phyloP scores from a whole-genome alignment of 2,329 filamentous ascomycete genomes.

The Keithomyces neogunnii region DNA sequence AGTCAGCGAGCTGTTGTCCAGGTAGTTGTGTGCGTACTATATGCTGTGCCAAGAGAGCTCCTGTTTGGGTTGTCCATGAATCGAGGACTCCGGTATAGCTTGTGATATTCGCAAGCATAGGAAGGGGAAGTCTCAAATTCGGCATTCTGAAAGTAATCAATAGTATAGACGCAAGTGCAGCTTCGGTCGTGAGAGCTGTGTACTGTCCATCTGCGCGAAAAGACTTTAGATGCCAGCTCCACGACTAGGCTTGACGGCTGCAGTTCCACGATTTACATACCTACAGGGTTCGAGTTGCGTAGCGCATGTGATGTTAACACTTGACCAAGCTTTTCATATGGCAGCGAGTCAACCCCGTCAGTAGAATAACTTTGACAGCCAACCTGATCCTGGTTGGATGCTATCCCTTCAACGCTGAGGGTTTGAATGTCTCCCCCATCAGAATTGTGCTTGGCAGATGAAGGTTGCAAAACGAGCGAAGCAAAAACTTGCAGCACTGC shows the following conservation, averaged over 20 bases:
- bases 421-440: not conserved
- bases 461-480: not conserved
- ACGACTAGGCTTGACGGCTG: not conserved
- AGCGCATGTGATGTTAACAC: not conserved
- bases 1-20: conserved; percentile 14
- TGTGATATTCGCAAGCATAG: conserved; percentile 21
- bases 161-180: conserved; percentile 18
- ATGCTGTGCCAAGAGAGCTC: conserved; percentile 19
- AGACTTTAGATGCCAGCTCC: not conserved
- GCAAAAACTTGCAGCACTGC: not conserved
- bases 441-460: not conserved
- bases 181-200: conserved; percentile 14
- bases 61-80: conserved; percentile 28
- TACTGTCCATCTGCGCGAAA: not conserved
- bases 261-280: not conserved
- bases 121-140: conserved; percentile 6
- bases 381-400: not conserved
- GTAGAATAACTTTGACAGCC: not conserved
- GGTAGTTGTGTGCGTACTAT: conserved; percentile 23
- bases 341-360: not conserved
- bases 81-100: conserved; percentile 23
- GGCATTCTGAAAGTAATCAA: conserved; percentile 12
- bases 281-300: not conserved
- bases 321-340: not conserved
- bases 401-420: not conserved